A percentile compares a stretch with the other conserved stretches of the same genome.
These are phyloP conservation scores for Nasturtium officinale DNA, from an alignment of 345 rosid species.

Conservation along the genomic window DNA sequence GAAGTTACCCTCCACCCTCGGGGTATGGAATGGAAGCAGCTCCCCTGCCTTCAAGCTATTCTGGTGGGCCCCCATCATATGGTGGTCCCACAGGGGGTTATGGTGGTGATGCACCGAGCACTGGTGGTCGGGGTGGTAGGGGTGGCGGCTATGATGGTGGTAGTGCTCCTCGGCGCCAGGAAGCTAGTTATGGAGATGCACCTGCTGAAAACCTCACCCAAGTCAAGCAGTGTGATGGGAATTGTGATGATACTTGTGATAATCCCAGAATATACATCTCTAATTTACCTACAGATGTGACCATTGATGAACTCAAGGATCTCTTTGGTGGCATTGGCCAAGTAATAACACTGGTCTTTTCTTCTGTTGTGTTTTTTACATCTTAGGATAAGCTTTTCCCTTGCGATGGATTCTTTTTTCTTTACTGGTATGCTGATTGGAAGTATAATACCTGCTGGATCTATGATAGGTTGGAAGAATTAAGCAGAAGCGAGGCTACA, in stretches of 20 bases:
- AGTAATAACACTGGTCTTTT: conserved; percentile 55
- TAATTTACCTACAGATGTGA: conserved; percentile 93
- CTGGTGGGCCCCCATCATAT: conserved; percentile 89
- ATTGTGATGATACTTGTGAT: conserved; percentile 84
- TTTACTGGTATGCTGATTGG: conserved; percentile 26
- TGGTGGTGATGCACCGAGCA: conserved; percentile 56
- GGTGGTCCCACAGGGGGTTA: conserved; percentile 71
- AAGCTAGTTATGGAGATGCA: conserved; percentile 53
- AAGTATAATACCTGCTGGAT: conserved; percentile 5
- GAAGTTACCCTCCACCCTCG: conserved; percentile 65
- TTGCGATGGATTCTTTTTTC: conserved; percentile 17
- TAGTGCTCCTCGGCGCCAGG: conserved; percentile 62
- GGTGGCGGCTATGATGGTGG: conserved; percentile 61
- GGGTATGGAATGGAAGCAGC: conserved; percentile 78
- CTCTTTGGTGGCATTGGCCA: conserved; percentile 99
- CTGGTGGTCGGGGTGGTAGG: conserved; percentile 60
- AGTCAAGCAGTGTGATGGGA: conserved; percentile 85
- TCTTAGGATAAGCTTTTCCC: neutral
- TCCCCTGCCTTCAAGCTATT: conserved; percentile 85
- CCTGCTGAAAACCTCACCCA: conserved; percentile 51
- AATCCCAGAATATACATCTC: conserved; percentile 94
- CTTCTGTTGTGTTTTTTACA: conserved; percentile 25
- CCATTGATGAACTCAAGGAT: conserved; percentile 77
- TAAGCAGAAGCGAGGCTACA: conserved; percentile 96
- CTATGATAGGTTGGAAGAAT: conserved; percentile 78